Evolutionary conservation across 2,329 filamentous ascomycete genomes (phyloP), one percentile per base, ranked within the genome.

Genomic region (Colletotrichum viniferum): DNA sequence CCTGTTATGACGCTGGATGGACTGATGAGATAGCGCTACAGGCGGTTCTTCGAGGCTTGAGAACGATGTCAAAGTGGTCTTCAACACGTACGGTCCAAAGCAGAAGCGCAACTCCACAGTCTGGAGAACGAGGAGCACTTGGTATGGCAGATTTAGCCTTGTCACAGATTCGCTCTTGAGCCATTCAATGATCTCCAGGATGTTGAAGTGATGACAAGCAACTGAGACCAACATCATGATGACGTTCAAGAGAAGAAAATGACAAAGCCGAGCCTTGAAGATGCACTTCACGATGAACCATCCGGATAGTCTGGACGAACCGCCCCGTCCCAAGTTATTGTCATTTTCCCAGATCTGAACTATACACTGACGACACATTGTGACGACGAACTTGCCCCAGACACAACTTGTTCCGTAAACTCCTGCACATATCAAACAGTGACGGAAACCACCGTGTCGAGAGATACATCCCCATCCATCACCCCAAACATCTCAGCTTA

Each of bases 101-200:
- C 43, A 24, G 43, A 52, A 21, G n/a, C 43, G 43, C 0, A 52
- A 13, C 43, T 52, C 1, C 3, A n/a, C 2, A 7, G 43, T 0
- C n/a, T 21, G 6, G 1, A 13, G n/a, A 24, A 21, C n/a, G n/a
- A 52, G 12, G 1, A 48, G 43, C 2, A 21, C 5, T 48, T 48
- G n/a, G 3, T 48, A 12, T 21, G n/a, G 2, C 18, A 48, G 43
- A 2, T 13, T 21, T 2, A 21, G 43, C 43, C 18, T 21, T 21
- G 12, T 0, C 43, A 21, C 9, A 48, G 43, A 48, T 48, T 21
- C n/a, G 18, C 43, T 21, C 43, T 21, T 7, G 43, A 13, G 3
- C 10, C 10, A 1, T 52, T 52, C 43, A 52, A 52, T 13, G n/a
- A 21, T 52, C 3, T 21, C 10, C 2, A 21, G 43, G 43, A 2